These are phyloP conservation scores for Talinum fruticosum DNA, from an alignment of 148 eudicot species.

Conservation along the genomic window DNA sequence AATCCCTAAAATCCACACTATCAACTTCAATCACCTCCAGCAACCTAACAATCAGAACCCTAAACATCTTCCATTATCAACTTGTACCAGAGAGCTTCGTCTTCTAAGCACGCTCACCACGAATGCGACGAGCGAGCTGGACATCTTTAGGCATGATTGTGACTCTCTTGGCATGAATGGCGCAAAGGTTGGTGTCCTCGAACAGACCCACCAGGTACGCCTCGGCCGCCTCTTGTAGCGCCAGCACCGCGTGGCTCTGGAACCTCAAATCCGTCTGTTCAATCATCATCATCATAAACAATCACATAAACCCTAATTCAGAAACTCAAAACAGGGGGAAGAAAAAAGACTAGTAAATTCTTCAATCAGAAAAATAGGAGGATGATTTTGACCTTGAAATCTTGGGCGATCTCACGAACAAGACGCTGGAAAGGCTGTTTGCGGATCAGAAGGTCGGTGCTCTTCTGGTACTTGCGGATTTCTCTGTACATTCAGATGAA, in stretches of 20 bases:
- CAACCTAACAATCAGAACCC: not conserved
- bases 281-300: not conserved
- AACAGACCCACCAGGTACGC: constrained; percentile 35
- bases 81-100: not conserved
- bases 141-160: constrained; percentile 53
- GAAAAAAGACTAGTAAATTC: too few relatives aligned
- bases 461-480: constrained; percentile 59
- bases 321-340: not conserved
- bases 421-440: constrained; percentile 64
- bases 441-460: constrained; percentile 66
- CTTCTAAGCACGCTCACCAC: constrained; percentile 46
- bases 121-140: constrained; percentile 47
- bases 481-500: constrained; percentile 40
- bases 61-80: not conserved
- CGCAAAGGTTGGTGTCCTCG: not conserved
- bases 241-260: constrained; percentile 61
- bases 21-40: not conserved
- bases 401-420: constrained; percentile 70
- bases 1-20: not conserved
- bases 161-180: constrained; percentile 51
- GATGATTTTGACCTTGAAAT: constrained; percentile 37
- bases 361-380: not conserved
- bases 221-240: constrained; percentile 52
- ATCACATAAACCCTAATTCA: not conserved
- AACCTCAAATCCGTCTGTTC: constrained; percentile 48